Evolutionary conservation across 805 yeast genomes (phyloP), one percentile per base, ranked within the genome.

Genomic region (Candida sphagnicola): DNA sequence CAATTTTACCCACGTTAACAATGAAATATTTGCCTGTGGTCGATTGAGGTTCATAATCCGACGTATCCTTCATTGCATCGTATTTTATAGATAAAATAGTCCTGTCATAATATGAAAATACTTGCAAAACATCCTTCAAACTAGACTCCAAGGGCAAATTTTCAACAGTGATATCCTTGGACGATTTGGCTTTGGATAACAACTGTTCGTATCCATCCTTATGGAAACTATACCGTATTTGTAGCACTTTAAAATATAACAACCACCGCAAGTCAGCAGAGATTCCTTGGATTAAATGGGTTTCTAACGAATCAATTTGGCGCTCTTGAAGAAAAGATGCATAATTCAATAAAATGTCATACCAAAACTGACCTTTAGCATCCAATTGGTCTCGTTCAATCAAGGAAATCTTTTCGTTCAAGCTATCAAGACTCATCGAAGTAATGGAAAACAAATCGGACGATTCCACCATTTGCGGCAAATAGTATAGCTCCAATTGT

Each of bases 231-330:
- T 56, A 49, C 35, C 55, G 51, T 2, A 66, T 54, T 38, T 60
- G 61, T 35, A 67, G 48, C 3, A 54, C 50, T 38, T 59, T 62
- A 33, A 61, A 47, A 39, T 68, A 68, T 1, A 62, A 56, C n/a
- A 54, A 39, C 3, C 58, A 49, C 30, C 72, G 49, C 32, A 60
- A 45, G 2, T 48, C 44, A 2, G 28, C 45, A 1, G 73, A 70
- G 4, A 68, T 55, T 0, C 71, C 70, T 3, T 38, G 26, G 1
- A 49, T 23, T 14, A 67, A 34, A 8, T 54, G 47, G 4, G 32
- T 18, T 39, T 62, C 67, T 19, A 63, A 41, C 6, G 40, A 39
- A 1, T 41, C 19, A 14, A 34, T 19, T 5, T 34, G 24, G 11
- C 35, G 31, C 5, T 40, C 34, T 5, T 35, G 18, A 34, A 37